Base-by-base conservation (phyloP, 2,329 filamentous ascomycete genomes). In the Celoporthe dispersa region DNA sequence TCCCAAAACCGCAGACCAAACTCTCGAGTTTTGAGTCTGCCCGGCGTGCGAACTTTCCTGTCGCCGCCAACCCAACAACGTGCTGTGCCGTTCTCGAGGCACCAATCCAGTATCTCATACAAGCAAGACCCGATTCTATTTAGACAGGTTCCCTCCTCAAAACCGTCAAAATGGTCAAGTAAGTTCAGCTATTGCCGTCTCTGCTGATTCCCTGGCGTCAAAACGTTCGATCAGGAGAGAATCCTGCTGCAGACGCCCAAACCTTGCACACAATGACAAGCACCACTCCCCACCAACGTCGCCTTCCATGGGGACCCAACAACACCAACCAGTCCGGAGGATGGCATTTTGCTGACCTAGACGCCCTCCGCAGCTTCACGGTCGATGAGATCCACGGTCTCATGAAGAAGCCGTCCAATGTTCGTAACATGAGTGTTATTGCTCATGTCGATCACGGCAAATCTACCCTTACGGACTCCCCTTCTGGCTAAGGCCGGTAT, bases 401-500 rank as follows among this genome's bases (percentile, higher is more conserved):
- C 82, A 93, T 92, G 92, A 91, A 94, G 90, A 91, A 91, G 86
- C 90, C 92, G 78, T 87, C 83, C 81, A 91, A 91, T 84, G 88
- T 91, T 83, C 87, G 88, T 85, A 98, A 98, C 91, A 64, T 70
- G 67, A 68, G 69, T 70, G 96, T 99, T 84, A 98, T 98, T 94
- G 96, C 96, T 84, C 96, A 99, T 88, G 94, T 99, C 91, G 96
- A 99, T 86, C 96, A 99, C 91, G 96, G 96, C 88, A 99, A 99
- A 87, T 99, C 96, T 79, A 99, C 96, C 83, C 90, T 99, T 80
- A 98, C 95, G 91, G 96, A 99, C 87, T 98, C 96, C 79, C n/a
- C 93, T 99, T 77, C 92, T 99, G 82, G 94, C 97, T 87, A 96
- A 97, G 87, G 95, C 95, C 81, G 96, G 96, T 95, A 99, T 99